A percentile compares a stretch with the other conserved stretches of the same genome.
phyloP scores from a whole-genome alignment of 257 asterid species.

The Nicotiana undulata region DNA sequence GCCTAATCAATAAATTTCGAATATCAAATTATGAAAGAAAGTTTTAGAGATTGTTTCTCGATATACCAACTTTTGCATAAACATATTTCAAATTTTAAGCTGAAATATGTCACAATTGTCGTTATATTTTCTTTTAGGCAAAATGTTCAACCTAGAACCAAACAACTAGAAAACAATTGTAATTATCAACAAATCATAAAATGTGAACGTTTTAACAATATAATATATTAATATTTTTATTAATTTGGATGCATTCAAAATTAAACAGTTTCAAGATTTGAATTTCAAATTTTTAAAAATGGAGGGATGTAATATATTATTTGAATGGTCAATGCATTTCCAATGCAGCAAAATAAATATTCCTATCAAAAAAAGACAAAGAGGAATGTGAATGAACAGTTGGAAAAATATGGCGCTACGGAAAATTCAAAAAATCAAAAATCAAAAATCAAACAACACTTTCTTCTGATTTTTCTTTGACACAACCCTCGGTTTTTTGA shows the following conservation, averaged over 20 bases:
- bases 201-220: too few relatives aligned
- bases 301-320: background rate
- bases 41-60: too few relatives aligned
- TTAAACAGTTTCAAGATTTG: background rate
- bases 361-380: background rate
- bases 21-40: background rate
- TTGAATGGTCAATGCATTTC: background rate
- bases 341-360: background rate
- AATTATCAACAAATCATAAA: too few relatives aligned
- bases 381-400: background rate
- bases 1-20: background rate
- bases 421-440: conserved; percentile 1
- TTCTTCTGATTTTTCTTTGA: too few relatives aligned
- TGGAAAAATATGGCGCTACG: background rate
- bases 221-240: background rate
- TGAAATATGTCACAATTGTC: too few relatives aligned
- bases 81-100: too few relatives aligned
- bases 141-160: too few relatives aligned
- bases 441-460: background rate
- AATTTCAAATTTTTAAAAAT: background rate
- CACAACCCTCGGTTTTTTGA: too few relatives aligned
- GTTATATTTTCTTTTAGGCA: too few relatives aligned
- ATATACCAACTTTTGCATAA: too few relatives aligned
- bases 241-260: background rate
- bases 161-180: too few relatives aligned